phyloP scores from a whole-genome alignment of 2,329 filamentous ascomycete genomes.

The Trichocomaceae sp. region DNA sequence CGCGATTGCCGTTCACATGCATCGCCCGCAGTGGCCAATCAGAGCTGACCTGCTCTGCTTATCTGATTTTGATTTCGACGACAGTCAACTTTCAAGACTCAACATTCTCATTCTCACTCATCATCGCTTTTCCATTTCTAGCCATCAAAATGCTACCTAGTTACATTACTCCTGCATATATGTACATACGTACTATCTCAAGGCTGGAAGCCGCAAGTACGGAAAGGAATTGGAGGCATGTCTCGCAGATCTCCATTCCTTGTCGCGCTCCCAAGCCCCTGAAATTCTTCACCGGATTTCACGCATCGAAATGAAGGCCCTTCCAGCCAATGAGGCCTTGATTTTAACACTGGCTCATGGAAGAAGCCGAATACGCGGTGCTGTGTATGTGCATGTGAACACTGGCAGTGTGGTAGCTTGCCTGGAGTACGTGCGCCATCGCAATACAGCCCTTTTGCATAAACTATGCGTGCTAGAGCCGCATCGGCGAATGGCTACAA shows the following conservation, averaged over 20 bases:
- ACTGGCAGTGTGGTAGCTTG: slow-evolving; percentile 26
- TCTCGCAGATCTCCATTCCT: slow-evolving; percentile 33
- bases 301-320: slow-evolving; percentile 45
- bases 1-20: neutral
- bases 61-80: neutral
- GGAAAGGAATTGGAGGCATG: slow-evolving; percentile 20
- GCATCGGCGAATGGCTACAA: slow-evolving; percentile 41
- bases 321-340: slow-evolving; percentile 47
- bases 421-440: slow-evolving; percentile 41
- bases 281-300: slow-evolving; percentile 31
- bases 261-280: slow-evolving; percentile 28
- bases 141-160: neutral
- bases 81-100: too few relatives aligned
- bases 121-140: neutral
- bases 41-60: neutral
- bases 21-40: neutral
- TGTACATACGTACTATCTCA: neutral
- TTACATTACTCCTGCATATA: neutral
- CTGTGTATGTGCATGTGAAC: too few relatives aligned
- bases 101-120: neutral
- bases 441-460: slow-evolving; percentile 43
- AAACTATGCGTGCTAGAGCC: slow-evolving; percentile 47
- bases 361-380: too few relatives aligned
- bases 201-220: neutral
- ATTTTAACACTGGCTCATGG: slow-evolving; percentile 33